Conservation (phyloP, 192 early-diverging fungal species). For the Dissophora globulifera region DNA sequence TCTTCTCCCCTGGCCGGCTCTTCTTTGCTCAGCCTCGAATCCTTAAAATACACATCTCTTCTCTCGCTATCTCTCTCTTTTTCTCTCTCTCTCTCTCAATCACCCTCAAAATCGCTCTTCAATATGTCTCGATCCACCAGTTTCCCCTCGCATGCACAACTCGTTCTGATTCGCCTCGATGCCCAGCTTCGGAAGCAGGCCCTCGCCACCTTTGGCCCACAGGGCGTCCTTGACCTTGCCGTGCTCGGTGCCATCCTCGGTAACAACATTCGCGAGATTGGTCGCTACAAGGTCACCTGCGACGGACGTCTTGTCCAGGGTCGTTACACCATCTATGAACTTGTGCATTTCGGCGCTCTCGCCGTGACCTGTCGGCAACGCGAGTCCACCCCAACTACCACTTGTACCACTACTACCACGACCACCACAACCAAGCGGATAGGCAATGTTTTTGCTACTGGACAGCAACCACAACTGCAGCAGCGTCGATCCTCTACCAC, state of each 20-base stretch:
- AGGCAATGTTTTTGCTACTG: too few relatives aligned
- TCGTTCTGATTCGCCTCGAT: slow-evolving; percentile 28
- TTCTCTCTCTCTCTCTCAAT: too few relatives aligned
- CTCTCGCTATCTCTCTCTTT: too few relatives aligned
- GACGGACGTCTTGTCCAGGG: slow-evolving; percentile 27
- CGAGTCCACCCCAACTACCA: too few relatives aligned
- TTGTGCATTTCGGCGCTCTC: slow-evolving; percentile 36
- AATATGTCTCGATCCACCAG: slow-evolving; percentile 10
- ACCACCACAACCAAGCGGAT: too few relatives aligned
- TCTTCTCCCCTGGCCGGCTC: neutral
- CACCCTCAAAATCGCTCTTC: too few relatives aligned
- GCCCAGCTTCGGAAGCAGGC: slow-evolving; percentile 21
- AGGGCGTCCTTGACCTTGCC: slow-evolving; percentile 37
- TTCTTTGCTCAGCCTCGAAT: neutral
- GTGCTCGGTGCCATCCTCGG: slow-evolving; percentile 45
- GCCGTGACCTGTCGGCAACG: slow-evolving; percentile 24
- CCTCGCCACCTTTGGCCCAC: slow-evolving; percentile 26
- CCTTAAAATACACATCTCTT: too few relatives aligned
- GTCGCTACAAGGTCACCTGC: slow-evolving; percentile 42
- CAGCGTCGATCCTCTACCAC: neutral
- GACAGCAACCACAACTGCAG: too few relatives aligned
- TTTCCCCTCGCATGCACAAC: slow-evolving; percentile 10
- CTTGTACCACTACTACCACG: too few relatives aligned
- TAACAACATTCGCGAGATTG: slow-evolving; percentile 48
- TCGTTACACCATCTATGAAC: slow-evolving; percentile 36